These are phyloP conservation scores for Powellomyces hirtus DNA, from an alignment of 192 early-diverging fungal genomes.

Conservation along the genomic window DNA sequence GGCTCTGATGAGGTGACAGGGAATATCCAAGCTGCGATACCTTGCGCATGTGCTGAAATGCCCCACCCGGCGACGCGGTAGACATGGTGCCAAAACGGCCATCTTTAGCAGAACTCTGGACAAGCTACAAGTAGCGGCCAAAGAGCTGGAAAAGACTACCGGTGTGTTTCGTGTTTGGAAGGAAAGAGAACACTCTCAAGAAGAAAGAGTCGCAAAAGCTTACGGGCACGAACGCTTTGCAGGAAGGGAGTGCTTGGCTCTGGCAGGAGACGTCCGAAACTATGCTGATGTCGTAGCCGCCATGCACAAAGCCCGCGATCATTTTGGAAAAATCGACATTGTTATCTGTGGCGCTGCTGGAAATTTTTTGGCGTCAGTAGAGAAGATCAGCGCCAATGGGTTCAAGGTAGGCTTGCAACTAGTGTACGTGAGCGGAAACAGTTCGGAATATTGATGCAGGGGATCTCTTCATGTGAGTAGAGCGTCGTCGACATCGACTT, in stretches of 20 bases:
- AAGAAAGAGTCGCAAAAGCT: too few relatives aligned
- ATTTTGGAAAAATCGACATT: slow-evolving; percentile 68
- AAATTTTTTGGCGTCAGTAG: slow-evolving; percentile 69
- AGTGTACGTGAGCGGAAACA: neutral
- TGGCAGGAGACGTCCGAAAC: slow-evolving; percentile 67
- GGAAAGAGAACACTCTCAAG: too few relatives aligned
- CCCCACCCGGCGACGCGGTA: neutral
- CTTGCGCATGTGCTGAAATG: too few relatives aligned
- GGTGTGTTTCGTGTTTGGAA: too few relatives aligned
- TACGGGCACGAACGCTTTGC: neutral
- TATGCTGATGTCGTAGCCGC: slow-evolving; percentile 57
- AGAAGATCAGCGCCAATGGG: slow-evolving; percentile 65
- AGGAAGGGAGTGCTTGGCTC: slow-evolving; percentile 28
- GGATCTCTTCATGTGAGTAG: neutral
- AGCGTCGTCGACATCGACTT: slow-evolving; percentile 55
- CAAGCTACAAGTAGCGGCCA: slow-evolving; percentile 65
- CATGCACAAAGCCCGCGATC: slow-evolving; percentile 56
- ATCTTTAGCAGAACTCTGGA: slow-evolving; percentile 64
- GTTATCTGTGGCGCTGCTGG: slow-evolving; percentile 67
- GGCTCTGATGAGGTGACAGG: slow-evolving; percentile 53
- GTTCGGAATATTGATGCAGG: neutral
- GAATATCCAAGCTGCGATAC: neutral
- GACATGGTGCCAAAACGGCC: slow-evolving; percentile 51
- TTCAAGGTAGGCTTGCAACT: slow-evolving; percentile 52
- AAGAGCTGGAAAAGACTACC: slow-evolving; percentile 56